These are phyloP conservation scores for Carex sylvatica DNA, from an alignment of 202 grass and related monocot species.

Conservation along the genomic window DNA sequence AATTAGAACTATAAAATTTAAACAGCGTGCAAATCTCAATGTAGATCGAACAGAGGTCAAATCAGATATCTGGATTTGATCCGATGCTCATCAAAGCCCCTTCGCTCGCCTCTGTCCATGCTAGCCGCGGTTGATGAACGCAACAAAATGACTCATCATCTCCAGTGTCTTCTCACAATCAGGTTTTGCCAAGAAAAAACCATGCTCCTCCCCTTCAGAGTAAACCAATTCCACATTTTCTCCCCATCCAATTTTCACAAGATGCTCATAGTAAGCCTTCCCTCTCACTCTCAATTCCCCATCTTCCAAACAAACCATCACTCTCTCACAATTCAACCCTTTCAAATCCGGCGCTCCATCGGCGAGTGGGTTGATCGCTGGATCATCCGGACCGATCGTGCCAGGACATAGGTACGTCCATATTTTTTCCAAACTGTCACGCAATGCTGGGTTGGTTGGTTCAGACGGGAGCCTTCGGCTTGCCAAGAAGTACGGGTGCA, in stretches of 20 bases:
- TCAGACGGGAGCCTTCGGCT: conserved; percentile 8
- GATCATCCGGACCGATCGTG: conserved; percentile 49
- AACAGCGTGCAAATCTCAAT: no score
- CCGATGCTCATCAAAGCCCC: no score
- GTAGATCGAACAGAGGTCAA: no score
- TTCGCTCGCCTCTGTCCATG: no score
- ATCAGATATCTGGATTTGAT: no score
- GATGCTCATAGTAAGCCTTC: conserved; percentile 49
- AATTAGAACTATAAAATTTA: no score
- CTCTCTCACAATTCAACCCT: conserved; percentile 28
- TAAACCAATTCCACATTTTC: conserved; percentile 40
- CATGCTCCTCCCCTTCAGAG: conserved; percentile 51
- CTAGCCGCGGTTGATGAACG: conserved; percentile 34
- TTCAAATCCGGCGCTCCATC: conserved; percentile 28
- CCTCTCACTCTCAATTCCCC: conserved; percentile 50
- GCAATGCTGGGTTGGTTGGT: background rate
- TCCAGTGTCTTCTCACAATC: conserved; percentile 35
- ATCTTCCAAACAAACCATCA: conserved; percentile 60
- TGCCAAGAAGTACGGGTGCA: conserved; percentile 64
- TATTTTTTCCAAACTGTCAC: conserved; percentile 31
- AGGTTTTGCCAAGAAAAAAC: conserved; percentile 54
- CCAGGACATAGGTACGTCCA: conserved; percentile 77
- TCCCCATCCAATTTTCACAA: conserved; percentile 50
- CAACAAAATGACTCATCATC: conserved; percentile 53
- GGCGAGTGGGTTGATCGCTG: conserved; percentile 52